Base-by-base conservation (phyloP, 2,329 filamentous ascomycete species). In the Coniochaeta hoffmannii region DNA sequence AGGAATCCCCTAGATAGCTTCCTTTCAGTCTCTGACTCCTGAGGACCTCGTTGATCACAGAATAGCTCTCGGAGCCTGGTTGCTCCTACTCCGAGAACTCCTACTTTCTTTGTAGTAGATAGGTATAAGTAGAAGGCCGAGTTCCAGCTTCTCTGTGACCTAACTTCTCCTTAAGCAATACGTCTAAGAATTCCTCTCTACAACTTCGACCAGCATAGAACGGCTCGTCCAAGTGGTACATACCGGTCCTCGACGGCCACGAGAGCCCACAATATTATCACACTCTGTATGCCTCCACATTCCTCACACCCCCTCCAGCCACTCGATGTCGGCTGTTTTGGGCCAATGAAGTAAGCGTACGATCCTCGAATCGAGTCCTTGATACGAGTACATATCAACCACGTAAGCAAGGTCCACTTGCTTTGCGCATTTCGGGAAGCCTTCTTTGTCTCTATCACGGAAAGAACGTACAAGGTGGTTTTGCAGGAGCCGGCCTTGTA, bases 251-350 rank as follows among this genome's bases (percentile, higher is more conserved):
- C 10, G 56, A 58, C 41, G 54, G 56, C 28, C 50, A 57, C 15
- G 30, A 53, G 12, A 55, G 56, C 38, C 38, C 30, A 57, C 19
- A 55, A 53, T 30, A 72, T 75, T 60, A 68, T 71, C 53, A 65
- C 64, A 51, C 61, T 71, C 59, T 73, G 55, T 56, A 69, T 73
- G 55, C 68, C 65, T 53, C 6, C 63, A 14, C 59, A 72, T 59
- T 69, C 61, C 30, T 74, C 66, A 55, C 61, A 74, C 62, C 53
- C 71, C 15, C 65, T 71, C 19, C 64, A 76, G 61, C 70, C 68
- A 51, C 68, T 75, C 53, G 64, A 74, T 66, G 60, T 73, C 41
- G 63, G 62, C 24, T 69, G 63, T 60, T 75, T 74, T 62, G 57
- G 62, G 53, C 61, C 64, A 19, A 61, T 73, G n/a, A 73, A 73